phyloP scores from a whole-genome alignment of 805 yeast species.

The Candida oleophila region DNA sequence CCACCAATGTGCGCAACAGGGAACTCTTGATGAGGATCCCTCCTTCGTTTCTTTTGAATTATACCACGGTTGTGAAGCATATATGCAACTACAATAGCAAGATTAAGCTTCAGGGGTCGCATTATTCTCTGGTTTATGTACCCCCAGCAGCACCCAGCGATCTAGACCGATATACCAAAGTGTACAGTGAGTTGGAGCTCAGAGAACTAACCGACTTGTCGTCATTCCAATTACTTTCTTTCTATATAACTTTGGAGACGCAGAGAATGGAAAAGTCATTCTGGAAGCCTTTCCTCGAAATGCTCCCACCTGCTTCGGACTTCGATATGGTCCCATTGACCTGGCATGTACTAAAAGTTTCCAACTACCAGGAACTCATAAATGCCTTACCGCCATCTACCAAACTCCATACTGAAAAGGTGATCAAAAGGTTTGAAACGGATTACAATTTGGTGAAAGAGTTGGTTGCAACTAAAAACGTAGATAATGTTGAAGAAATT shows the following conservation, averaged over 20 bases:
- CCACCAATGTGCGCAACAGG: conserved; percentile 30
- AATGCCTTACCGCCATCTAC: conserved; percentile 47
- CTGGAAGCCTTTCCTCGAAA: conserved; percentile 69
- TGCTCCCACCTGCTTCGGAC: conserved; percentile 59
- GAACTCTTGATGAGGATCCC: conserved; percentile 58
- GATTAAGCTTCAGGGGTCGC: conserved; percentile 24
- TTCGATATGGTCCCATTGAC: conserved; percentile 58
- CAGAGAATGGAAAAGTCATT: conserved; percentile 41
- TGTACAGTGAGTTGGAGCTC: conserved; percentile 29
- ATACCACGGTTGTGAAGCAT: conserved; percentile 45
- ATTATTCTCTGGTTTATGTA: conserved; percentile 18
- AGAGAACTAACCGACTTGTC: conserved; percentile 42
- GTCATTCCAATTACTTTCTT: conserved; percentile 59
- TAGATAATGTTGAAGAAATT: background rate
- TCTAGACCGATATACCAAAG: conserved; percentile 22
- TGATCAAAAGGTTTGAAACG: conserved; percentile 37
- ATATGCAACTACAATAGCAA: conserved; percentile 41
- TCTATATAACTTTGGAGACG: conserved; percentile 49
- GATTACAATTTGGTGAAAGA: conserved; percentile 45
- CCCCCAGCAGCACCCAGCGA: conserved; percentile 16
- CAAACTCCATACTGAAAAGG: conserved; percentile 36
- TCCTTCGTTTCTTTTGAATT: conserved; percentile 56
- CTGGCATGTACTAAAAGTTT: conserved; percentile 47
- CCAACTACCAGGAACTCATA: conserved; percentile 26
- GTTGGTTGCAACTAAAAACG: background rate